These are phyloP conservation scores for Coemansia sp. DNA, from an alignment of 192 early-diverging fungal genomes.

Conservation along the genomic window DNA sequence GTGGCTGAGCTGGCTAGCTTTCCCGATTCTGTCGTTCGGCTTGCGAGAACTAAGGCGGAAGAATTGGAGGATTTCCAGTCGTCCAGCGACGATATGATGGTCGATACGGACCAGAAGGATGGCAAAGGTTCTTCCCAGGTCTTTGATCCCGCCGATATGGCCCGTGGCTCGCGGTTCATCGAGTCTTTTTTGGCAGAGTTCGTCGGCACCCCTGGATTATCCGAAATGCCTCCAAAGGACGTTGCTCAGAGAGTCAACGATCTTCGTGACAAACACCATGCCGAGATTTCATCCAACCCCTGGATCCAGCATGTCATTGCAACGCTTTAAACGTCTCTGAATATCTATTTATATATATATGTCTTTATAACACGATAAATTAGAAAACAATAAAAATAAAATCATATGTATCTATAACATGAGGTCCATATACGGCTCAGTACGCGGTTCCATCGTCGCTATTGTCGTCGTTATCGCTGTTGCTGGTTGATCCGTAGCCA, in stretches of 20 bases:
- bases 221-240: conserved; percentile 38
- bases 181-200: conserved; percentile 59
- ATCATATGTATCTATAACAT: too few relatives aligned
- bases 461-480: too few relatives aligned
- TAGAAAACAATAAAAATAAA: background rate
- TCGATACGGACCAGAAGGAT: conserved; percentile 37
- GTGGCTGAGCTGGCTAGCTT: conserved; percentile 94
- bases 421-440: too few relatives aligned
- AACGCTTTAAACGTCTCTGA: conserved; percentile 39
- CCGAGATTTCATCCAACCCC: conserved; percentile 57
- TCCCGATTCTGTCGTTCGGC: conserved; percentile 72
- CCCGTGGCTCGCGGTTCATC: conserved; percentile 26
- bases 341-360: too few relatives aligned
- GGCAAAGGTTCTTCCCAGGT: conserved; percentile 18
- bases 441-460: background rate
- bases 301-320: conserved; percentile 63
- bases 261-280: conserved; percentile 57
- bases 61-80: conserved; percentile 80
- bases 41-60: conserved; percentile 82
- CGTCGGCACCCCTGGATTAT: conserved; percentile 30
- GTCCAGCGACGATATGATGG: conserved; percentile 9
- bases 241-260: conserved; percentile 38
- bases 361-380: too few relatives aligned
- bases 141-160: conserved; percentile 38
- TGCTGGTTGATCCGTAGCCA: conserved; percentile 29